Evolutionary conservation across 495 filamentous ascomycete species (phyloP).

Genomic region (Penicillium robsamsonii): DNA sequence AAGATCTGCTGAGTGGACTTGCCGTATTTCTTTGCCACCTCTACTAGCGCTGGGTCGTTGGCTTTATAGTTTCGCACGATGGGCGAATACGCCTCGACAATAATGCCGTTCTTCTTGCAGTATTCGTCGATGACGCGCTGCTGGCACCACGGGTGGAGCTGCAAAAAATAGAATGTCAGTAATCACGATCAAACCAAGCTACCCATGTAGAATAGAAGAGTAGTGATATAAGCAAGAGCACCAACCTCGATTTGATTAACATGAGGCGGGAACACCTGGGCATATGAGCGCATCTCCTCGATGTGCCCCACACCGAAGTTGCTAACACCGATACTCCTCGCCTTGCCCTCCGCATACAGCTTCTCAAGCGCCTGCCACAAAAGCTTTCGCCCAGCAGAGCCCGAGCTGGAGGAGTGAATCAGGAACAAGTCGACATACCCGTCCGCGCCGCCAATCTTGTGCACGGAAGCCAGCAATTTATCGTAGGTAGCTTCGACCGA

Average conservation of each 20-base stretch:
- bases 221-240: conserved; percentile 1
- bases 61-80: conserved; percentile 62
- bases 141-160: conserved; percentile 69
- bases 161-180: conserved; percentile 5
- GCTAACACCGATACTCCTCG: conserved; percentile 65
- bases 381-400: conserved; percentile 51
- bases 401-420: conserved; percentile 61
- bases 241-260: conserved; percentile 70
- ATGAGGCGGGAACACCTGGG: conserved; percentile 61
- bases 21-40: conserved; percentile 51
- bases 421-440: conserved; percentile 71
- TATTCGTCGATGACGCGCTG: conserved; percentile 59
- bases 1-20: conserved; percentile 52
- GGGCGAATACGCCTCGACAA: conserved; percentile 65
- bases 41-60: conserved; percentile 52
- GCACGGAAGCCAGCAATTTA: conserved; percentile 57
- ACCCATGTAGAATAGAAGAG: neutral
- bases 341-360: conserved; percentile 54
- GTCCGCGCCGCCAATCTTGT: conserved; percentile 56
- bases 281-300: conserved; percentile 60
- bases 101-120: conserved; percentile 59
- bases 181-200: conserved; percentile 2
- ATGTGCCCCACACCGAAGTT: conserved; percentile 65
- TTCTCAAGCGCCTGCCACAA: conserved; percentile 67
- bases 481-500: conserved; percentile 58